A percentile compares a stretch with the other conserved stretches of the same genome.
These are phyloP conservation scores for Starmera dryadoides DNA, from an alignment of 805 yeast genomes.

Conservation along the genomic window DNA sequence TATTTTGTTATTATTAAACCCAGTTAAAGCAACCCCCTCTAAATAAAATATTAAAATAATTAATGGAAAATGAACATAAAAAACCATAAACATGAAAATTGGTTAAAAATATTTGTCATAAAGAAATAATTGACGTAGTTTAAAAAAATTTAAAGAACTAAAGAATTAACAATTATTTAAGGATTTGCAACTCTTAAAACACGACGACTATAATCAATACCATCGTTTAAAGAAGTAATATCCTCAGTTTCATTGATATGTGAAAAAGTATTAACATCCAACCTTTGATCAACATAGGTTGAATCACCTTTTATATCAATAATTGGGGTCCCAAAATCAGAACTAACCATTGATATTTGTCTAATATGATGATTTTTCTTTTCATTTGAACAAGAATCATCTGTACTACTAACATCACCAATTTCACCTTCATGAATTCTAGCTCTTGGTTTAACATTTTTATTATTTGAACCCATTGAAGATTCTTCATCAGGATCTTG, in stretches of 20 bases:
- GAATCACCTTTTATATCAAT: slow-evolving; percentile 16
- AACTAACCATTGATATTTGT: neutral
- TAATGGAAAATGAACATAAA: too few relatives aligned
- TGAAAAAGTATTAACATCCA: slow-evolving; percentile 24
- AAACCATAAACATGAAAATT: too few relatives aligned
- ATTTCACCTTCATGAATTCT: slow-evolving; percentile 18
- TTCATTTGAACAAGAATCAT: slow-evolving; percentile 5
- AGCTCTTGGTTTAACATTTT: slow-evolving; percentile 3
- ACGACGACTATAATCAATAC: slow-evolving; percentile 40
- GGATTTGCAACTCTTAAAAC: slow-evolving; percentile 45
- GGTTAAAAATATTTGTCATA: too few relatives aligned
- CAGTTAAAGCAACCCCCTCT: too few relatives aligned
- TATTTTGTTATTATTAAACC: too few relatives aligned
- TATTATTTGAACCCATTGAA: neutral
- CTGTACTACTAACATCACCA: slow-evolving; percentile 6
- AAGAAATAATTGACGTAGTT: too few relatives aligned
- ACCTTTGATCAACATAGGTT: slow-evolving; percentile 31
- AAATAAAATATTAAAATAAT: too few relatives aligned
- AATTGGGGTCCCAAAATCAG: slow-evolving; percentile 14
- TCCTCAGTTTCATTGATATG: slow-evolving; percentile 17
- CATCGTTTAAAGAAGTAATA: slow-evolving; percentile 34
- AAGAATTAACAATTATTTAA: slow-evolving; percentile 2
- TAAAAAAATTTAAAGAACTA: too few relatives aligned
- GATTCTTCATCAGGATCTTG: slow-evolving; percentile 1
- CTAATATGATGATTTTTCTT: neutral